These are phyloP conservation scores for Colletotrichum ledebouriae DNA, from an alignment of 2,329 filamentous ascomycete genomes.

Conservation along the genomic window DNA sequence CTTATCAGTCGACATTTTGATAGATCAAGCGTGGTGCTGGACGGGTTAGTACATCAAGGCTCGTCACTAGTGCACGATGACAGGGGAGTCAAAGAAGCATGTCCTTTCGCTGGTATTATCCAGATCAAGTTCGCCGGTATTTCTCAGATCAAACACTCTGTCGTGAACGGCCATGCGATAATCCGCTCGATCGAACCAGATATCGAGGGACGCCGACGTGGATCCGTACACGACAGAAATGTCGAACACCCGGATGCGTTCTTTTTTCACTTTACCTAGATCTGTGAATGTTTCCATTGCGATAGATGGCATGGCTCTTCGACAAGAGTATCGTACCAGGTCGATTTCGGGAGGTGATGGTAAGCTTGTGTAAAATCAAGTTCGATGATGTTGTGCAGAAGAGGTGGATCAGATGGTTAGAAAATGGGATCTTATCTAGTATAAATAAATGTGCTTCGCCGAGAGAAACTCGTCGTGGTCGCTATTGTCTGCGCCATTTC, in stretches of 20 bases:
- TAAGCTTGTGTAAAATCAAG: no score
- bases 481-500: slow-evolving; percentile 14
- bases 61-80: slow-evolving; percentile 46
- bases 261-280: slow-evolving; percentile 62
- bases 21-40: slow-evolving; percentile 59
- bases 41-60: slow-evolving; percentile 60
- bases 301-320: slow-evolving; percentile 48
- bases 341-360: not conserved
- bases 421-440: no score
- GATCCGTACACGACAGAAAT: slow-evolving; percentile 33
- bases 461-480: slow-evolving; percentile 22
- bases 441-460: slow-evolving; percentile 12
- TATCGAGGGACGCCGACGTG: slow-evolving; percentile 34
- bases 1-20: slow-evolving; percentile 83
- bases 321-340: slow-evolving; percentile 38
- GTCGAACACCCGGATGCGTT: slow-evolving; percentile 62
- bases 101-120: slow-evolving; percentile 91
- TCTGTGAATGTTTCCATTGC: slow-evolving; percentile 53
- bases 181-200: slow-evolving; percentile 33
- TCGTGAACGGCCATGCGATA: slow-evolving; percentile 36
- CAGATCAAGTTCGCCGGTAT: slow-evolving; percentile 89
- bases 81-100: slow-evolving; percentile 75
- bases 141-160: slow-evolving; percentile 72
- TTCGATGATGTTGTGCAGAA: no score
- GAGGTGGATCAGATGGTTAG: no score